phyloP scores from a whole-genome alignment of 1,284 basidiomycete genomes.

The Chalciporus sp. region DNA sequence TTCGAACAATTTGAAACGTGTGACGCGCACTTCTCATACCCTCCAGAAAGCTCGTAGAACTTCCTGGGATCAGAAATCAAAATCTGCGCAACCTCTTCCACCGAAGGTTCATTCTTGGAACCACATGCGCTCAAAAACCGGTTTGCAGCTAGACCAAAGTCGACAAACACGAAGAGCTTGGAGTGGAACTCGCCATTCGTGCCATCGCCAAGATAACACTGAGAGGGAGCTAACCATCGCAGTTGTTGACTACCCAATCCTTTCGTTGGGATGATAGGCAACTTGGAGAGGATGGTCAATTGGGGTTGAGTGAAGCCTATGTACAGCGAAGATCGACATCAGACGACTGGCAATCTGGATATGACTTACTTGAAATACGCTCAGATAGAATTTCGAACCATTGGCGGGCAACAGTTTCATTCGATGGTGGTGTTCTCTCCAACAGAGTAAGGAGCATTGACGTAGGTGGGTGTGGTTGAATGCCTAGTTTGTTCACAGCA shows the following conservation, averaged over 20 bases:
- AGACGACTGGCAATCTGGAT: neutral
- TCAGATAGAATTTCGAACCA: constrained; percentile 83
- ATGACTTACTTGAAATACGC: constrained; percentile 62
- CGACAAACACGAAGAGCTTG: constrained; percentile 84
- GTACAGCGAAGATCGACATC: neutral
- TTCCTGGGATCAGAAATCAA: constrained; percentile 64
- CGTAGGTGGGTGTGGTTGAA: constrained; percentile 76
- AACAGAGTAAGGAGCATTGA: constrained; percentile 67
- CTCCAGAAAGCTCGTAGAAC: constrained; percentile 71
- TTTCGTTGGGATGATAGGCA: constrained; percentile 58
- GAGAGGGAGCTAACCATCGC: constrained; percentile 58
- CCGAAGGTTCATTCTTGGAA: constrained; percentile 86
- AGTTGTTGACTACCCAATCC: constrained; percentile 32
- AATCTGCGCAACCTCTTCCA: constrained; percentile 74
- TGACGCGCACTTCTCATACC: constrained; percentile 57
- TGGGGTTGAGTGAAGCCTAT: constrained; percentile 29
- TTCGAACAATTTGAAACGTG: neutral
- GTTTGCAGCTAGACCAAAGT: constrained; percentile 86
- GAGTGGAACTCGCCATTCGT: constrained; percentile 63
- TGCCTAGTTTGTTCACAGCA: constrained; percentile 67
- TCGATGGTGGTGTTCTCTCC: constrained; percentile 62
- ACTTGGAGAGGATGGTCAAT: constrained; percentile 42
- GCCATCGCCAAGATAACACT: constrained; percentile 69
- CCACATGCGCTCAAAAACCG: constrained; percentile 87
- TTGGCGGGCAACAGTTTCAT: constrained; percentile 54